phyloP scores from a whole-genome alignment of 768 basidiomycete genomes.

The Boletus barrowsii region DNA sequence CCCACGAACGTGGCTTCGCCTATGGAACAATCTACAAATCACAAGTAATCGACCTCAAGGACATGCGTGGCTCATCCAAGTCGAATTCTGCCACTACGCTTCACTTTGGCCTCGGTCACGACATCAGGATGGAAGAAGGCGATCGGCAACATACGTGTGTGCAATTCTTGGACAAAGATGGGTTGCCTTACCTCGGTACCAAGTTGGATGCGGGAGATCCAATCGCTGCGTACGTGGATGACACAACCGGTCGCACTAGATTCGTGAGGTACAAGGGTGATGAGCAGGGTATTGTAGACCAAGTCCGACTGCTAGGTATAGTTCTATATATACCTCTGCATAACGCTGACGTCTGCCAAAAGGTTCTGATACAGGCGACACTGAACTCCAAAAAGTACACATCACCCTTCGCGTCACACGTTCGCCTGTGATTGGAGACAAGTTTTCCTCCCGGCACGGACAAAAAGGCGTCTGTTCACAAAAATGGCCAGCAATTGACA shows the following conservation, averaged over 20 bases:
- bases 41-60: slow-evolving; percentile 85
- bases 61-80: slow-evolving; percentile 65
- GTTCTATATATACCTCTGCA: neutral
- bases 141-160: slow-evolving; percentile 40
- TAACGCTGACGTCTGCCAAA: slow-evolving; percentile 4
- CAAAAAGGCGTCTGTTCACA: slow-evolving; percentile 99
- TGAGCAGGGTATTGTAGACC: slow-evolving; percentile 84
- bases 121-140: slow-evolving; percentile 58
- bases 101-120: slow-evolving; percentile 88
- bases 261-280: slow-evolving; percentile 97
- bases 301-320: slow-evolving; percentile 84
- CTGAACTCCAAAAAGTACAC: slow-evolving; percentile 88
- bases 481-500: slow-evolving; percentile 96
- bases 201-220: slow-evolving; percentile 71
- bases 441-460: slow-evolving; percentile 98
- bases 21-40: slow-evolving; percentile 98
- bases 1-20: slow-evolving; percentile 95
- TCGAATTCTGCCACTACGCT: slow-evolving; percentile 56
- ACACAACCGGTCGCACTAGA: slow-evolving; percentile 75
- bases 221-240: slow-evolving; percentile 85
- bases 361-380: slow-evolving; percentile 87
- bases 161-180: slow-evolving; percentile 73
- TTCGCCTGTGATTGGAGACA: slow-evolving; percentile 96
- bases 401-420: slow-evolving; percentile 91
- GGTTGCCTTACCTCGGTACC: slow-evolving; percentile 76